Conservation (phyloP, 2,329 filamentous ascomycete species). For the Dactylellina haptotyla region DNA sequence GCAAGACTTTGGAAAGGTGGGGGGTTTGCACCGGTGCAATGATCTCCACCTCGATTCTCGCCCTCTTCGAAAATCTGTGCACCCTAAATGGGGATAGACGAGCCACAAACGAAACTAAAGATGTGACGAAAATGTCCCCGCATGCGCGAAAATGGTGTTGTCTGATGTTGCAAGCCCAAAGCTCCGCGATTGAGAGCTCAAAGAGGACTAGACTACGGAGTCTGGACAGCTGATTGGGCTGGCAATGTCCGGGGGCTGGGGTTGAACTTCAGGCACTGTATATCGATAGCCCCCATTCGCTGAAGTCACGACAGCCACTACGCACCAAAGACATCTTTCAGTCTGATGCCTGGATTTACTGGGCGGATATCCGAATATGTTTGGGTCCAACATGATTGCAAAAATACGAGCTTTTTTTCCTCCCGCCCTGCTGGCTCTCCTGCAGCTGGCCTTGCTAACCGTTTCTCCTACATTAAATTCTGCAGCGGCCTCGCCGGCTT, state of each 20-base stretch:
- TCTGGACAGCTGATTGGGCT: not conserved
- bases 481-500: not conserved
- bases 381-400: not conserved
- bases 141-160: constrained; percentile 18
- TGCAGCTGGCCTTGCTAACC: constrained; percentile 15
- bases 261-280: constrained; percentile 5
- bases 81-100: not conserved
- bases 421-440: not conserved
- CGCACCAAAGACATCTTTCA: not conserved
- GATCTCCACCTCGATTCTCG: too few relatives aligned
- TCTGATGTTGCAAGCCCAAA: not conserved
- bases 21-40: too few relatives aligned
- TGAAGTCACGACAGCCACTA: not conserved
- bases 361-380: not conserved
- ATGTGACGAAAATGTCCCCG: not conserved
- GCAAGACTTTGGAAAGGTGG: too few relatives aligned
- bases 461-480: constrained; percentile 3
- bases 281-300: not conserved
- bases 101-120: not conserved
- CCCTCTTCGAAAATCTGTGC: too few relatives aligned
- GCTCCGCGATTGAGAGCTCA: not conserved
- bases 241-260: not conserved
- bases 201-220: not conserved
- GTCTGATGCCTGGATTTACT: constrained; percentile 26
- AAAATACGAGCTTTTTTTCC: constrained; percentile 6